phyloP scores from a whole-genome alignment of 768 basidiomycete genomes.

The Boletus coccyginus region DNA sequence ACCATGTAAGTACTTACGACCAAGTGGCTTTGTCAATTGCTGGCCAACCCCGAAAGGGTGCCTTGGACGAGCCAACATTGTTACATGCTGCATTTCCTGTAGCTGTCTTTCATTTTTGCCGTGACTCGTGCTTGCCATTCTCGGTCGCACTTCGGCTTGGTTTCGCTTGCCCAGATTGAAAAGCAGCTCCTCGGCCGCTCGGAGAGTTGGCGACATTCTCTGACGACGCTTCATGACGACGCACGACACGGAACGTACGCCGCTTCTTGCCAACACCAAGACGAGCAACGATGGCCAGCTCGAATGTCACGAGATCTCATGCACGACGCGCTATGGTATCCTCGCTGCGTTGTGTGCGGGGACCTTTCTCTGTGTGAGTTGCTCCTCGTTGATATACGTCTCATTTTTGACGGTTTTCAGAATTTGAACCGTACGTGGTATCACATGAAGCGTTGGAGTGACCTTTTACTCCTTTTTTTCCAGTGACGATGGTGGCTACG shows the following conservation, averaged over 20 bases:
- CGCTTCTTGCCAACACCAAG: slow-evolving; percentile 19
- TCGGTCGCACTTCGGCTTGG: too few species aligned
- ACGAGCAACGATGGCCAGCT: not conserved
- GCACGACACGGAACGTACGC: slow-evolving; percentile 23
- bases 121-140: too few species aligned
- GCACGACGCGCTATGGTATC: slow-evolving; percentile 51
- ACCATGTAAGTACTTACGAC: too few species aligned
- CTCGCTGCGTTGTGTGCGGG: slow-evolving; percentile 67
- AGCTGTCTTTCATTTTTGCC: too few species aligned
- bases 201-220: not conserved
- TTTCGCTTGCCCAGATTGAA: too few species aligned
- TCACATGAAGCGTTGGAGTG: not conserved
- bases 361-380: slow-evolving; percentile 62
- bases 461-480: not conserved
- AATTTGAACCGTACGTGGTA: slow-evolving; percentile 1
- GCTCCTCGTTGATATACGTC: not conserved
- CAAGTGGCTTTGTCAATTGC: too few species aligned
- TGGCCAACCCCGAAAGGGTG: too few species aligned
- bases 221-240: not conserved
- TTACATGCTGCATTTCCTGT: too few species aligned
- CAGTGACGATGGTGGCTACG: slow-evolving; percentile 27
- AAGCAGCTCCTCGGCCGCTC: too few species aligned
- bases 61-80: too few species aligned
- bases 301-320: slow-evolving; percentile 62
- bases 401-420: not conserved